These are phyloP conservation scores for Achaetomium macrosporum DNA, from an alignment of 2,329 filamentous ascomycete genomes.

Conservation along the genomic window DNA sequence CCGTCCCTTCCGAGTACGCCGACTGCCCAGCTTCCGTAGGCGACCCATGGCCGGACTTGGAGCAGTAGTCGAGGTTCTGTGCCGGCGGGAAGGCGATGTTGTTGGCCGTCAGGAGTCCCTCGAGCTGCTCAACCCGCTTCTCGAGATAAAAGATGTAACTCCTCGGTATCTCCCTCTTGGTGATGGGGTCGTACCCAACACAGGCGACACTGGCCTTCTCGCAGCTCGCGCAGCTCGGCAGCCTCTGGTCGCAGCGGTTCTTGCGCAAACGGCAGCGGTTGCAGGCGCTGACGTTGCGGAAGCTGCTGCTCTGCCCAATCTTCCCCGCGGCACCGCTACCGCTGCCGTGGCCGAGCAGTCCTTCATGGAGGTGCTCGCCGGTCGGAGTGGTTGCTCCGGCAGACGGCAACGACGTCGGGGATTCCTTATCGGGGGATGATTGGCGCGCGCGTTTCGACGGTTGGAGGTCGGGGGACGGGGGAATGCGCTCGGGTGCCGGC, in stretches of 20 bases:
- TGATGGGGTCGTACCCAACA: constrained; percentile 94
- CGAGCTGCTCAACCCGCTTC: constrained; percentile 75
- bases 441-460: constrained; percentile 54
- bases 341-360: constrained; percentile 27
- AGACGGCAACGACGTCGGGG: constrained; percentile 32
- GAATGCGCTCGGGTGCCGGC: constrained; percentile 38
- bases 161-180: constrained; percentile 89
- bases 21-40: constrained; percentile 31
- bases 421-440: constrained; percentile 44
- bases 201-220: constrained; percentile 89
- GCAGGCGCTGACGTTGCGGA: constrained; percentile 88
- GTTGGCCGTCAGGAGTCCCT: constrained; percentile 64
- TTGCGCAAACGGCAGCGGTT: constrained; percentile 89
- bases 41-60: constrained; percentile 41
- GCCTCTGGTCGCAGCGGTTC: constrained; percentile 88
- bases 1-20: constrained; percentile 27
- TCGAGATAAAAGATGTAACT: constrained; percentile 96
- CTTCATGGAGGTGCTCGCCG: constrained; percentile 31
- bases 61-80: constrained; percentile 60
- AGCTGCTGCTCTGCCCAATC: constrained; percentile 57
- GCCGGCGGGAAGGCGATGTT: constrained; percentile 67
- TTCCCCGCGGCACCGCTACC: constrained; percentile 34
- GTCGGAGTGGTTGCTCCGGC: constrained; percentile 29
- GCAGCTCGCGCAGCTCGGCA: constrained; percentile 86
- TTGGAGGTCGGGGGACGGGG: constrained; percentile 45